Base-by-base conservation (phyloP, 495 filamentous ascomycete genomes). In the Hypoxylon fuscum region DNA sequence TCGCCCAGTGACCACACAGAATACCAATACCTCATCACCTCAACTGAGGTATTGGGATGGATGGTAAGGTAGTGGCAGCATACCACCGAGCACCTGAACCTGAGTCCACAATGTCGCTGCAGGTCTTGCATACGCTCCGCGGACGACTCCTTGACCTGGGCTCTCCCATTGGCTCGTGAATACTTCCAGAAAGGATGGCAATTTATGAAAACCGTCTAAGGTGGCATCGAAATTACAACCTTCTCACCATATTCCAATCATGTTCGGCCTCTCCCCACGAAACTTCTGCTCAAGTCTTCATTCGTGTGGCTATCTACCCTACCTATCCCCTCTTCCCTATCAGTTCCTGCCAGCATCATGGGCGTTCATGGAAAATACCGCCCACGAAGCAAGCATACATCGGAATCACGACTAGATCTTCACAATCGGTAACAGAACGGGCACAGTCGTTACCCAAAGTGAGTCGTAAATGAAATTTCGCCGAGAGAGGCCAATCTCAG, bases 181-280 rank as follows among this genome's bases (percentile, higher is more conserved):
- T 64, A 59, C 52, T 41, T 50, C 58, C 51, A 70, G 43, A 60
- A 46, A 68, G 52, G 45, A 66, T 60, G 69, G 59, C 64, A 72
- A 68, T 70, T 58, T 64, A 69, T 69, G 66, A 57, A 68, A 66
- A 63, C 68, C 69, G 67, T 48, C 67, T 57, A 68, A 68, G 64
- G 69, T 70, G 64, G 35, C 59, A 70, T 72, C 61, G 67, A 66
- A 72, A 70, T 72, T 70, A 69, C 64, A 54, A 65, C 57, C 44
- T 50, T 53, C 48, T 60, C 56, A 45, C 55, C 38, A 56, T 60
- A 68, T 59, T 35, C 69, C 69, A 72, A 72, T 70, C 69, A 72
- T 37, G 25, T 45, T 54, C 45, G 12, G 32, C 22, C 40, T 59
- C 54, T 63, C 55, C 64, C 64, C 59, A 47, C 55, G 55, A 59